These are phyloP conservation scores for Hymenoscyphus fructigenus DNA, from an alignment of 2,329 filamentous ascomycete species.

Conservation along the genomic window DNA sequence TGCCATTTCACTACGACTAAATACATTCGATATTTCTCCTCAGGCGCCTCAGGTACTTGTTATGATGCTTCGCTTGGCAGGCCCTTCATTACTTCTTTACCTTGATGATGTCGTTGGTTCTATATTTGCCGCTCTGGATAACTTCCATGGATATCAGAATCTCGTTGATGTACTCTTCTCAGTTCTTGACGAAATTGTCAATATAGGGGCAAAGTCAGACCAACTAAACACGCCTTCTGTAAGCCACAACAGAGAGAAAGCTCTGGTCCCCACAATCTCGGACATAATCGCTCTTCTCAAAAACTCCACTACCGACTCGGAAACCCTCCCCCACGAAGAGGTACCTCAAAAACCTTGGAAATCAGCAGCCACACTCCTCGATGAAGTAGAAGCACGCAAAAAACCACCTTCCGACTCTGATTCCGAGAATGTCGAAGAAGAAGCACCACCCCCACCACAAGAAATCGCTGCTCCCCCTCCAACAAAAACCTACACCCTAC, in stretches of 20 bases:
- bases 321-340: slow-evolving; percentile 25
- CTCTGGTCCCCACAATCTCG: slow-evolving; percentile 40
- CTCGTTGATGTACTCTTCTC: slow-evolving; percentile 84
- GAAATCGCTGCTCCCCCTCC: slow-evolving; percentile 61
- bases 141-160: slow-evolving; percentile 87
- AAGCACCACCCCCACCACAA: slow-evolving; percentile 33
- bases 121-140: slow-evolving; percentile 90
- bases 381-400: slow-evolving; percentile 33
- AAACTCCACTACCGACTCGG: slow-evolving; percentile 34
- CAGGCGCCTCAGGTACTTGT: slow-evolving; percentile 85
- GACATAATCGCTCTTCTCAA: slow-evolving; percentile 57
- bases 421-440: slow-evolving; percentile 33
- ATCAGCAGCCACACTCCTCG: slow-evolving; percentile 39
- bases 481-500: slow-evolving; percentile 76
- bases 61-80: slow-evolving; percentile 92
- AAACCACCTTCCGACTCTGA: slow-evolving; percentile 24
- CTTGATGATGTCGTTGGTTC: slow-evolving; percentile 88
- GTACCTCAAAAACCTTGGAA: slow-evolving; percentile 38
- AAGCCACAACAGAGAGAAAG: slow-evolving; percentile 46
- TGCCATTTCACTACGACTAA: slow-evolving; percentile 82
- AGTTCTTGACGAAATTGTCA: slow-evolving; percentile 78
- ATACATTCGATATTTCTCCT: slow-evolving; percentile 88
- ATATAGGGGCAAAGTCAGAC: slow-evolving; percentile 69
- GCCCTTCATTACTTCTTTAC: slow-evolving; percentile 78
- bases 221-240: slow-evolving; percentile 38